These are phyloP conservation scores for Diaporthe sp. DNA, from an alignment of 2,329 filamentous ascomycete species.

Conservation along the genomic window DNA sequence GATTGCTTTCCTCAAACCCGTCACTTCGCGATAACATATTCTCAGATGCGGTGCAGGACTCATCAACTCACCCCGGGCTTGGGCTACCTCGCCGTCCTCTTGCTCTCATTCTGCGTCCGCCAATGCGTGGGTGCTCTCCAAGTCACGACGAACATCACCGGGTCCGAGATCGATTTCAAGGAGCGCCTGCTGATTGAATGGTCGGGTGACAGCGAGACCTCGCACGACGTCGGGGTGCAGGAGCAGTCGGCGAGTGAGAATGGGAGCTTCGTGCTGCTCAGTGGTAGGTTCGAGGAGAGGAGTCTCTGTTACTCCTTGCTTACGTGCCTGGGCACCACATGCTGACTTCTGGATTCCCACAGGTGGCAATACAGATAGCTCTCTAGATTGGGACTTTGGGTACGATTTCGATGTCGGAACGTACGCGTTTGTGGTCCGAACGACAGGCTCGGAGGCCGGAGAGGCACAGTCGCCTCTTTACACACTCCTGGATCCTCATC, in stretches of 20 bases:
- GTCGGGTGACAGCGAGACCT: neutral
- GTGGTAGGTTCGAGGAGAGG: neutral
- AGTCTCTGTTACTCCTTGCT: neutral
- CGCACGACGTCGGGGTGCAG: neutral
- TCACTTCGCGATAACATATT: neutral
- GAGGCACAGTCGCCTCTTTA: neutral
- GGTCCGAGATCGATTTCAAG: neutral
- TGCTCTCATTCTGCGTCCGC: neutral
- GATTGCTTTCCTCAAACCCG: neutral
- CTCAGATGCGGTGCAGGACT: neutral
- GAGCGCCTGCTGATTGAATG: slow-evolving; percentile 4
- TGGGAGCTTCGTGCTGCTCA: neutral
- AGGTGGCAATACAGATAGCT: neutral
- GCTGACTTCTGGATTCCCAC: neutral
- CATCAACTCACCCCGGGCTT: neutral
- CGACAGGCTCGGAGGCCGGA: neutral
- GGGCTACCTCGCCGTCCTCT: neutral
- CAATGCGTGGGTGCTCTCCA: neutral
- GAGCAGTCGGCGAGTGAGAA: neutral
- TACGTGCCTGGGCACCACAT: neutral
- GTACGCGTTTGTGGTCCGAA: neutral
- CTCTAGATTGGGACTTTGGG: neutral
- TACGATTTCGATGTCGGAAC: neutral
- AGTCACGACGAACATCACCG: neutral
- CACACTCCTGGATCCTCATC: neutral